Conservation (phyloP, 1,284 basidiomycete species). For the Leucoagaricus sp. region DNA sequence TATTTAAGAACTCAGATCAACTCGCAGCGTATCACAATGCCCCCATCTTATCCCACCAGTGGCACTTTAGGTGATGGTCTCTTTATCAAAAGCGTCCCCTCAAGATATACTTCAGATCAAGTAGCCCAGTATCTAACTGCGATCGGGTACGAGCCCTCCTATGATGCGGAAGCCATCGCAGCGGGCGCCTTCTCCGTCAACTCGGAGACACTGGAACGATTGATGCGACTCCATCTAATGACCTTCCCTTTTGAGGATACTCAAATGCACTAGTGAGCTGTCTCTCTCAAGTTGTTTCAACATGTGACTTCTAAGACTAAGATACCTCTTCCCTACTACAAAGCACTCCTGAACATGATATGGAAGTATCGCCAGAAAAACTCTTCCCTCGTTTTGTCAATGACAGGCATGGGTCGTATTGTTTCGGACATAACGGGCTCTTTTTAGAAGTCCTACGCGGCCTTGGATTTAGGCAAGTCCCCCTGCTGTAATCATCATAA, state of each 20-base stretch:
- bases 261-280: constrained; percentile 39
- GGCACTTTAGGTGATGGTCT: constrained; percentile 8
- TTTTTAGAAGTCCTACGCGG: constrained; percentile 38
- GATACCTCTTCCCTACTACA: neutral
- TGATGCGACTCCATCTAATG: constrained; percentile 30
- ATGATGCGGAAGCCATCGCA: constrained; percentile 15
- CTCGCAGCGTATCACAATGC: no score
- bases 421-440: constrained; percentile 38
- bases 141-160: constrained; percentile 2
- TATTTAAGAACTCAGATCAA: no score
- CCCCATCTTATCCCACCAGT: constrained; percentile 3
- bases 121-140: constrained; percentile 13
- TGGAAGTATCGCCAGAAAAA: constrained; percentile 32
- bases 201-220: constrained; percentile 27
- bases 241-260: constrained; percentile 40
- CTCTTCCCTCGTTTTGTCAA: constrained; percentile 32
- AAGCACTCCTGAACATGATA: constrained; percentile 33
- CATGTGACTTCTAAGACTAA: neutral
- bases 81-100: constrained; percentile 15
- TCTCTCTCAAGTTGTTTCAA: neutral
- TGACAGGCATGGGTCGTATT: constrained; percentile 34
- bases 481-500: no score
- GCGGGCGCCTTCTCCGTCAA: constrained; percentile 24
- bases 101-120: constrained; percentile 12
- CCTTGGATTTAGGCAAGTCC: constrained; percentile 35